Conservation (phyloP, 2,329 filamentous ascomycete genomes). For the Raffaelea arxii region DNA sequence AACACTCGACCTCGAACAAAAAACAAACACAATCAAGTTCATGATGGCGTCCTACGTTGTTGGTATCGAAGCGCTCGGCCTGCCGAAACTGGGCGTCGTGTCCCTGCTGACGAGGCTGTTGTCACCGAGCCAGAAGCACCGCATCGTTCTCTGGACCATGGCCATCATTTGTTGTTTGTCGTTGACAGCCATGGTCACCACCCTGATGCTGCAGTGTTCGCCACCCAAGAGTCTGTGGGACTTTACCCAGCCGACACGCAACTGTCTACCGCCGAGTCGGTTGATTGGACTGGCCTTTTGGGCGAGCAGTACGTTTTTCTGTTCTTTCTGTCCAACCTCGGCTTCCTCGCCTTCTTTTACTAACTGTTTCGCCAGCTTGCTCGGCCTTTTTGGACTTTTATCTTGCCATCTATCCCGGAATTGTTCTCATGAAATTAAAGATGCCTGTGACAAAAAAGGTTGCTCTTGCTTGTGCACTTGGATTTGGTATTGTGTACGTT, state of each 20-base stretch:
- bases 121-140: background rate
- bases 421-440: background rate
- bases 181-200: background rate
- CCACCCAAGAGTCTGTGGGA: background rate
- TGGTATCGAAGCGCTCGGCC: background rate
- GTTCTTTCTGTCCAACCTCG: too few species aligned
- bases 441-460: background rate
- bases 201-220: background rate
- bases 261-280: background rate
- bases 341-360: too few species aligned
- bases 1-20: background rate
- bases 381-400: slow-evolving; percentile 3
- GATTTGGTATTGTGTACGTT: background rate
- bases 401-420: background rate
- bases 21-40: slow-evolving; percentile 1
- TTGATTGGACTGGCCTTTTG: background rate
- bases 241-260: background rate
- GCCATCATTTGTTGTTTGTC: background rate
- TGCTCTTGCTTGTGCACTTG: background rate
- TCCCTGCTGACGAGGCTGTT: background rate
- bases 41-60: background rate
- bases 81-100: slow-evolving; percentile 1
- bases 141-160: background rate
- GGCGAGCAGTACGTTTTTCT: background rate
- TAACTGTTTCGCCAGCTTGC: background rate